Evolutionary conservation across 176 grass and related monocot species (phyloP).

Genomic region (Hordeum marinum): DNA sequence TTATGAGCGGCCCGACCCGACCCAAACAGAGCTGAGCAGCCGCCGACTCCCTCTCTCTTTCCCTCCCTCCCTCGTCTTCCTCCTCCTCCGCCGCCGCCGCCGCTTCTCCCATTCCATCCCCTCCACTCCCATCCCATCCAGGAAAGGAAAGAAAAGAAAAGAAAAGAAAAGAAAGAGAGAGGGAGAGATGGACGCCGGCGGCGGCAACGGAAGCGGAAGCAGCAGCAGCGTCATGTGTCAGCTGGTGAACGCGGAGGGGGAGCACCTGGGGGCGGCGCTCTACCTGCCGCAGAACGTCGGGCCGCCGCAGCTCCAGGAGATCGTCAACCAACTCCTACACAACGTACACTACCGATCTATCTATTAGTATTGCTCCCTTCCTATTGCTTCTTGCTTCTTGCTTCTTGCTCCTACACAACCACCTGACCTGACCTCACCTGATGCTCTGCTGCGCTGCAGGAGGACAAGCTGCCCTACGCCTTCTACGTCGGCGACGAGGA

Average conservation of each 20-base stretch:
- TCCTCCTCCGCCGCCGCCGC: not conserved
- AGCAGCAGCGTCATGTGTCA: slow-evolving; percentile 69
- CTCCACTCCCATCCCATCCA: no score
- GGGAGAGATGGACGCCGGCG: slow-evolving; percentile 17
- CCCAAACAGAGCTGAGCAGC: no score
- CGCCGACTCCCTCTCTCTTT: no score
- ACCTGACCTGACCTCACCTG: no score
- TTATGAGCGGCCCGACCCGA: no score
- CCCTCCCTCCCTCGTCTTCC: no score
- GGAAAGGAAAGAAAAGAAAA: no score
- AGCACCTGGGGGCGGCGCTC: slow-evolving; percentile 60
- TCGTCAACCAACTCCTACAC: slow-evolving; percentile 88
- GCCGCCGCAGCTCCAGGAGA: slow-evolving; percentile 80
- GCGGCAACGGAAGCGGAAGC: not conserved
- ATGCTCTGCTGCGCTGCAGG: slow-evolving; percentile 22
- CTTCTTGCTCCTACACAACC: no score
- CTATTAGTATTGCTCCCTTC: no score
- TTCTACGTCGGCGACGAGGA: slow-evolving; percentile 94
- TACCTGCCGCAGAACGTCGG: slow-evolving; percentile 84
- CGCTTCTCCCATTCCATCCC: not conserved
- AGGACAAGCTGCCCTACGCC: slow-evolving; percentile 80
- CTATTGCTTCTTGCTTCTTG: no score
- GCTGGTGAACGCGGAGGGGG: slow-evolving; percentile 70
- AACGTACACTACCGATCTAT: slow-evolving; percentile 44
- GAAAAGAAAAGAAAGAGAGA: not conserved